Percentiles rank a stretch among this genome's conserved stretches.
Evolutionary conservation across 371 early-diverging fungal genomes (phyloP).

Genomic region (Syncephalastrum monosporum): DNA sequence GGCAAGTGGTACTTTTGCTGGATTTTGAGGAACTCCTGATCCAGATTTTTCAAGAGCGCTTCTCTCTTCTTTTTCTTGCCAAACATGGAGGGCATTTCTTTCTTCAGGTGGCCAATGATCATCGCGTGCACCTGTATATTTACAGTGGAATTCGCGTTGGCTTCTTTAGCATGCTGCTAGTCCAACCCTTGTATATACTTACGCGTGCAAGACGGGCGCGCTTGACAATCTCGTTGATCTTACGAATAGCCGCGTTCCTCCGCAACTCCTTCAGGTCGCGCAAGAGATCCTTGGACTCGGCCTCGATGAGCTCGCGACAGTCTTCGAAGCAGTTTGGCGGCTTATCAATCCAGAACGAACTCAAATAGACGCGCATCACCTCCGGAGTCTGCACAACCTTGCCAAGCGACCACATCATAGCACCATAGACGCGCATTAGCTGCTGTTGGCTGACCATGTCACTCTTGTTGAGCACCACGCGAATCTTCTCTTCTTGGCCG

Average conservation of each 20-base stretch:
- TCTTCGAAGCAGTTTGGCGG: slow-evolving; percentile 75
- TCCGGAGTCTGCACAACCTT: slow-evolving; percentile 87
- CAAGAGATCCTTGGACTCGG: slow-evolving; percentile 79
- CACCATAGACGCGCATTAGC: slow-evolving; percentile 90
- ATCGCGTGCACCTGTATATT: slow-evolving; percentile 67
- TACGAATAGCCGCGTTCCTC: slow-evolving; percentile 77
- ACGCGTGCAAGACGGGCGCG: slow-evolving; percentile 75
- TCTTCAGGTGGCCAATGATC: slow-evolving; percentile 75
- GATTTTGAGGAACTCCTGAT: slow-evolving; percentile 72
- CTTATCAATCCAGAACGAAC: slow-evolving; percentile 79
- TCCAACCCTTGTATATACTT: not conserved
- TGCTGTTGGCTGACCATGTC: slow-evolving; percentile 86
- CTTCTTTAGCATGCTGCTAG: not conserved
- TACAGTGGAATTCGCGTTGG: not conserved
- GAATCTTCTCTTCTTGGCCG: slow-evolving; percentile 85
- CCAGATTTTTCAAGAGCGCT: slow-evolving; percentile 68
- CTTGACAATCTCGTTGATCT: slow-evolving; percentile 90
- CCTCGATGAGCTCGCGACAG: slow-evolving; percentile 65
- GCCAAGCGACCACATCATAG: slow-evolving; percentile 93
- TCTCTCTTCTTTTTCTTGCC: slow-evolving; percentile 78
- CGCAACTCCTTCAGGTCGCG: slow-evolving; percentile 72
- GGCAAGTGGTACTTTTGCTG: slow-evolving; percentile 69
- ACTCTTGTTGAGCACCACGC: slow-evolving; percentile 85
- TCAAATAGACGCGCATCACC: slow-evolving; percentile 83
- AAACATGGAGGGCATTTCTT: slow-evolving; percentile 81